Evolutionary conservation across 331 rosid species (phyloP), one percentile per base, ranked within the genome.

Genomic region (Phaseolus coccineus): DNA sequence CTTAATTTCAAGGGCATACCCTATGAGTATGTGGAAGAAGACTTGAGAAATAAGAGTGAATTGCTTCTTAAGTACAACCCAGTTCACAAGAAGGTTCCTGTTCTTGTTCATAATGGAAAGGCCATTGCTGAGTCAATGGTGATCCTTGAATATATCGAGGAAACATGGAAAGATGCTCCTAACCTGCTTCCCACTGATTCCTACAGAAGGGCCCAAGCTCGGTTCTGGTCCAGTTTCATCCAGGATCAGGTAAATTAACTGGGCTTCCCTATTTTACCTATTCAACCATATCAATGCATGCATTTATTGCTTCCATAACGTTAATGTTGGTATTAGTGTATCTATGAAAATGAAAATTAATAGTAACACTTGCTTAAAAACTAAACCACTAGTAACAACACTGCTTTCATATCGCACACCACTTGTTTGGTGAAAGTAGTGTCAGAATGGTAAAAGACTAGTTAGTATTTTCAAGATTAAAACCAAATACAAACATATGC

Each of bases 21-120:
- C 15, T 87, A 46, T 1, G 78, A 81, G 25, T 81, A 77, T 44
- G 82, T 84, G 30, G 87, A 84, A 47, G 74, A 69, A 69, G 74
- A 69, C 58, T 48, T 69, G 15, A 30, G 0, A 12, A 87, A 84
- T 82, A 84, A 87, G 40, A 81, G 84, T 24, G 55, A 57, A 8
- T 51, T 47, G 5, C 87, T 84, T 58, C 86, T 84, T 31, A 28
- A 76, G 12, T 82, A 84, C 81, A 87, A 84, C 16, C 90, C 81
- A 0, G 83, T 81, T 24, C 55, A 82, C 77, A 87, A 87, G 83
- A 82, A 75, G 72, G 75, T 87, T 52, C 90, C 84, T 35, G 83
- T 87, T 1, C 84, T 87, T 16, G 87, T 84, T 67, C 88, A 84
- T 37, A 78, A 84, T n/a, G 77, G 65, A 53, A 53, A 71, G 13